Base-by-base conservation (phyloP, 1,284 basidiomycete genomes). In the Ceratobasidium theobromae region DNA sequence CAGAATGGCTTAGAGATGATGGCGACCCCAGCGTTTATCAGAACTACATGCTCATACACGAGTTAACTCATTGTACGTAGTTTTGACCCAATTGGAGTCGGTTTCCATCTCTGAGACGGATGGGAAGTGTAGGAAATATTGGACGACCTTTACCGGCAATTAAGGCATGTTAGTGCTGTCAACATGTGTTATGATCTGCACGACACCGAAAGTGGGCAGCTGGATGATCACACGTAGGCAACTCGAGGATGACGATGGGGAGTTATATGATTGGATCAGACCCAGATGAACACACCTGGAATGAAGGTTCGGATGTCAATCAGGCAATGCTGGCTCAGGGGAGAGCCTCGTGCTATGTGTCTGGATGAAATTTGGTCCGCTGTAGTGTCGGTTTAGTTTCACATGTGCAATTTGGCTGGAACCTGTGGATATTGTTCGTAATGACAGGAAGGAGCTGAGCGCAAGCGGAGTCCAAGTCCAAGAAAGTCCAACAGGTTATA, bases 101-200 rank as follows among this genome's bases (percentile, higher is more conserved):
- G 9, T 49, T 49, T n/a, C 57, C 43, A 3, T 28, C 55, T 5
- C 21, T 58, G 43, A 14, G n/a, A 3, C 32, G 8, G 43, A n/a
- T 58, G n/a, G 55, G 55, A 4, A 30, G 16, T 21, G 30, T 33
- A 2, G 5, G 30, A 12, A 43, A 46, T 33, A 30, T 58, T 25
- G 21, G 12, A 2, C 18, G 33, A 1, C 14, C 48, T 12, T 58
- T 46, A 14, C 41, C 18, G 1, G 30, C 55, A 35, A 48, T 58
- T 21, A 43, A 58, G n/a, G 55, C 55, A 18, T 58, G 43, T 46
- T 58, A 43, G 16, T 58, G 3, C 4, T 58, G 1, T 43, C 45
- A 58, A 58, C n/a, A 58, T 58, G 28, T 58, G 55, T 16, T 35
- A 21, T 32, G 14, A 58, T 4, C 55, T 46, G 2, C 16, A 28